Conservation (phyloP, 2,329 filamentous ascomycete genomes). For the Pseudocercospora cruenta region DNA sequence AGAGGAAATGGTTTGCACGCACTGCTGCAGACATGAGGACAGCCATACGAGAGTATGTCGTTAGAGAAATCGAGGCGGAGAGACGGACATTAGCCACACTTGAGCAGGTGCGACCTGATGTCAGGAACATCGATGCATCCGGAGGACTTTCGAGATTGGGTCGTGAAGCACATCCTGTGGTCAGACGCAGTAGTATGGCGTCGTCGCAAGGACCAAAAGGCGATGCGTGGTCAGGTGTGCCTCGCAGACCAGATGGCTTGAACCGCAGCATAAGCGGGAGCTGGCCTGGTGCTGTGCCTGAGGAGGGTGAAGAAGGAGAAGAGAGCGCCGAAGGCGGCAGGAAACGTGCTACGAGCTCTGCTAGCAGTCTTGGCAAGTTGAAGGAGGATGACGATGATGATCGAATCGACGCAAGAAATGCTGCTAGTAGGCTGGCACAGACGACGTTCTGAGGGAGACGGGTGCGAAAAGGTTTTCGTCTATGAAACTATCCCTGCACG, state of each 20-base stretch:
- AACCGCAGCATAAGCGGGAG: constrained; percentile 76
- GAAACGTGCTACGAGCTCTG: constrained; percentile 53
- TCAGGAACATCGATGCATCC: constrained; percentile 86
- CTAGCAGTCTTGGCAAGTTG: constrained; percentile 61
- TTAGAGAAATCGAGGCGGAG: constrained; percentile 94
- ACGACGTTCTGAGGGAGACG: constrained; percentile 73
- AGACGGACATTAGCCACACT: constrained; percentile 86
- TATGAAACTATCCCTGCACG: not conserved
- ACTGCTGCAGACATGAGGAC: constrained; percentile 81
- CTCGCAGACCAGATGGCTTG: constrained; percentile 76
- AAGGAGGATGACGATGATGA: constrained; percentile 82
- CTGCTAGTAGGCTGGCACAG: constrained; percentile 87
- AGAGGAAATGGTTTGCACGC: constrained; percentile 85
- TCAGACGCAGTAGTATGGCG: constrained; percentile 77
- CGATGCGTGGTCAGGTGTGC: constrained; percentile 97
- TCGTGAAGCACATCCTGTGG: constrained; percentile 79
- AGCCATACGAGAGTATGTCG: constrained; percentile 86
- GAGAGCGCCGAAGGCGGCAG: constrained; percentile 50
- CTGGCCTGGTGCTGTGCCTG: constrained; percentile 56
- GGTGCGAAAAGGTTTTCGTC: not conserved
- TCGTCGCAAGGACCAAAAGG: constrained; percentile 94
- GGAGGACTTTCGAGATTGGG: constrained; percentile 89
- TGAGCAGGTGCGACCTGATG: constrained; percentile 91
- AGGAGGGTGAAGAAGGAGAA: constrained; percentile 59
- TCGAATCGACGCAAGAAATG: constrained; percentile 91